Percentiles rank a stretch among this genome's conserved stretches.
Evolutionary conservation across 352 stramenopile species (phyloP).

Genomic region (Phytophthora chlamydospora): DNA sequence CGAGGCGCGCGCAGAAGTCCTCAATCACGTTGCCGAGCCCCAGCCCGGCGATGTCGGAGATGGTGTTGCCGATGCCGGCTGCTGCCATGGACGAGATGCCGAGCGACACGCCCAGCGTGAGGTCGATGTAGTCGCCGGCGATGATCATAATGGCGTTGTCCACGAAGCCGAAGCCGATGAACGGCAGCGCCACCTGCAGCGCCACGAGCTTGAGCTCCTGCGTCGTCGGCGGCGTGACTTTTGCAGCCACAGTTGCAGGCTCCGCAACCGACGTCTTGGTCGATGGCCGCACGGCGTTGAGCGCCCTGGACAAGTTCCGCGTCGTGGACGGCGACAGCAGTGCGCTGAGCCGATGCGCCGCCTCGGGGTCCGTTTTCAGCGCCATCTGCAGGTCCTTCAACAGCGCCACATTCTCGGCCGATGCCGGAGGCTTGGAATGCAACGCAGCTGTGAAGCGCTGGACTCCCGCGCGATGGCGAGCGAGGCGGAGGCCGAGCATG

Average conservation of each 20-base stretch:
- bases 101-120: constrained; percentile 79
- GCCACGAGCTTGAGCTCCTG: constrained; percentile 71
- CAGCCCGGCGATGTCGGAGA: constrained; percentile 72
- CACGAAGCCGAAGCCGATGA: constrained; percentile 98
- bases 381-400: constrained; percentile 45
- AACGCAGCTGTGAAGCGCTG: constrained; percentile 16
- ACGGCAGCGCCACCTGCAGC: constrained; percentile 86
- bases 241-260: neutral
- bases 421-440: constrained; percentile 31
- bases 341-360: constrained; percentile 37
- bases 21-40: constrained; percentile 86
- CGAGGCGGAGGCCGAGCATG: constrained; percentile 23
- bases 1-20: constrained; percentile 68
- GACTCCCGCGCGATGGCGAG: neutral
- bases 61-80: constrained; percentile 86
- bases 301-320: constrained; percentile 54
- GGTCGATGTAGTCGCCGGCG: constrained; percentile 88
- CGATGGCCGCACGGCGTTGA: constrained; percentile 28
- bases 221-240: constrained; percentile 35
- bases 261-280: constrained; percentile 2
- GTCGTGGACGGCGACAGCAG: constrained; percentile 57
- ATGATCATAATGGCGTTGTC: constrained; percentile 97
- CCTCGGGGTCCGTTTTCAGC: constrained; percentile 42
- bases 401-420: constrained; percentile 46
- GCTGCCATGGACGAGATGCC: constrained; percentile 90